A percentile compares a stretch with the other conserved stretches of the same genome.
Conservation (phyloP, 2,329 filamentous ascomycete species). For the Aspergillus pseudonomiae region DNA sequence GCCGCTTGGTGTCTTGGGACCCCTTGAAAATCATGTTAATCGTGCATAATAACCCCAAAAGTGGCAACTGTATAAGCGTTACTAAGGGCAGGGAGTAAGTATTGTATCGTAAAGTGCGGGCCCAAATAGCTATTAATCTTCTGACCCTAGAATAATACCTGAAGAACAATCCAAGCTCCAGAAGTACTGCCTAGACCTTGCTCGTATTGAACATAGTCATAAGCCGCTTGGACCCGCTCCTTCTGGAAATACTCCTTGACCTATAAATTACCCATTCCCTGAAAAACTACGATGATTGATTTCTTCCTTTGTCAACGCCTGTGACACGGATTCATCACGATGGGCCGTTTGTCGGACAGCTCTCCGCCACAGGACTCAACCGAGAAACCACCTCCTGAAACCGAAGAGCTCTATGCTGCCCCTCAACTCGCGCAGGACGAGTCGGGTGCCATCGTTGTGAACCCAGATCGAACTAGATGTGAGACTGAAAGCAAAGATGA, state of each 20-base stretch:
- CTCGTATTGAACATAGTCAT: not conserved
- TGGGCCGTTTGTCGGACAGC: not conserved
- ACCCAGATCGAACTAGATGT: not conserved
- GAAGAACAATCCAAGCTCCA: too few relatives aligned
- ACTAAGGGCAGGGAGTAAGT: not conserved
- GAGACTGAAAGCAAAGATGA: not conserved
- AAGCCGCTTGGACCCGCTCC: not conserved
- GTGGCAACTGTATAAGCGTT: not conserved
- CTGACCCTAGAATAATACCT: not conserved
- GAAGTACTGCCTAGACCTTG: not conserved
- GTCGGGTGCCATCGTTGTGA: not conserved
- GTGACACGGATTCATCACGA: not conserved
- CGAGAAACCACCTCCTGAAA: not conserved
- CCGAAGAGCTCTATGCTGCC: not conserved
- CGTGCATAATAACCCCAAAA: not conserved
- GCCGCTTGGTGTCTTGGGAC: not conserved
- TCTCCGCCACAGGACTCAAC: not conserved
- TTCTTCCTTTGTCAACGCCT: not conserved
- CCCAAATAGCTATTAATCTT: not conserved
- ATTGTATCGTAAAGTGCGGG: too few relatives aligned
- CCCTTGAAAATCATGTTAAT: not conserved
- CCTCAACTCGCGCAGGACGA: not conserved
- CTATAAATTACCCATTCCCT: not conserved
- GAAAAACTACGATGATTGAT: not conserved
- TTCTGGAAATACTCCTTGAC: not conserved